phyloP scores from a whole-genome alignment of 2,329 filamentous ascomycete species.

The Colletotrichum sp. region DNA sequence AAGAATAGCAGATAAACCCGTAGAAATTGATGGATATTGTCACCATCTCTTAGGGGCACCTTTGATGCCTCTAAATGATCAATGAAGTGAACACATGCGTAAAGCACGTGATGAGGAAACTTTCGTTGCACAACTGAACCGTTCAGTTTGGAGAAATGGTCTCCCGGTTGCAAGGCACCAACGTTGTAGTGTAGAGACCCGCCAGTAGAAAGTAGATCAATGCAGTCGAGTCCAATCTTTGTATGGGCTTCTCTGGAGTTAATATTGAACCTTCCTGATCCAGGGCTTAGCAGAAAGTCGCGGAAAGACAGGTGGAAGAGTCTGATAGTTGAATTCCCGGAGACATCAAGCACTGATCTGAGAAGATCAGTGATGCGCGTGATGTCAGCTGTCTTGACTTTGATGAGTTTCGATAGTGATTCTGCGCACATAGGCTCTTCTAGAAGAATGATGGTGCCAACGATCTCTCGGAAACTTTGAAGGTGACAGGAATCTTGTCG shows the following conservation, averaged over 20 bases:
- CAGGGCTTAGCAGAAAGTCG: not conserved
- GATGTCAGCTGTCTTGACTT: not conserved
- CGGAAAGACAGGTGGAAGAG: not conserved
- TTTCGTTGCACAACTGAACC: no score
- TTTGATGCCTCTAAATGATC: no score
- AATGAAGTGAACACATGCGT: no score
- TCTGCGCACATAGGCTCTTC: not conserved
- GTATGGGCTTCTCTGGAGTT: not conserved
- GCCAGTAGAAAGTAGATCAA: not conserved
- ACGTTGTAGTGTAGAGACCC: no score
- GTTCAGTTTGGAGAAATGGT: no score
- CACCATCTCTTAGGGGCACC: no score
- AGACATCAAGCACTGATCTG: not conserved
- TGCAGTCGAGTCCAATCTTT: not conserved
- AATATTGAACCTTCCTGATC: not conserved
- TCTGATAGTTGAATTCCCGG: not conserved
- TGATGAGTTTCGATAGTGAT: not conserved
- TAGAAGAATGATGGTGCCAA: not conserved
- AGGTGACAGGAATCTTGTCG: not conserved
- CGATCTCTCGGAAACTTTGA: not conserved
- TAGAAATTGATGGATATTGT: no score
- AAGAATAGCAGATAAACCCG: no score
- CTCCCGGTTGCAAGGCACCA: no score
- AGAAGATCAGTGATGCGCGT: not conserved
- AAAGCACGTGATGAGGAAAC: no score